These are phyloP conservation scores for Gossypium thurberi DNA, from an alignment of 345 rosid genomes.

Conservation along the genomic window DNA sequence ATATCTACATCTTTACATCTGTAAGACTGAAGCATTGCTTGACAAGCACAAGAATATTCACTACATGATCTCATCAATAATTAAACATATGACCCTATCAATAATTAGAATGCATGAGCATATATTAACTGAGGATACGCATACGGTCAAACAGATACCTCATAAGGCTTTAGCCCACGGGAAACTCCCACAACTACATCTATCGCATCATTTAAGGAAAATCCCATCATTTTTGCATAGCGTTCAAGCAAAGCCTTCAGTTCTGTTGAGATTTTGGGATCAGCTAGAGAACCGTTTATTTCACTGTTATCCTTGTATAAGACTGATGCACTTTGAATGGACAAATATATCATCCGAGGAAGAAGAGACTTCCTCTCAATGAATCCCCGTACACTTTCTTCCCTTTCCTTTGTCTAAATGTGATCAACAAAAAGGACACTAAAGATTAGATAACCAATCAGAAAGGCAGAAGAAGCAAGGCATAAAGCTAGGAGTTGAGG, in stretches of 20 bases:
- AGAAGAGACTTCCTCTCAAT: conserved; percentile 73
- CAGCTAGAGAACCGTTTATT: conserved; percentile 53
- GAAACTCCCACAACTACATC: conserved; percentile 49
- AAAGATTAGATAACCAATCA: conserved; percentile 8
- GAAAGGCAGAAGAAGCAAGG: conserved; percentile 1
- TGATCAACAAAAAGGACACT: conserved; percentile 8
- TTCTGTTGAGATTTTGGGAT: conserved; percentile 44
- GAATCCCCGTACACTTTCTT: conserved; percentile 39
- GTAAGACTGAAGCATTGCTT: neutral
- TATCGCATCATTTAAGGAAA: conserved; percentile 56
- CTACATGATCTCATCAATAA: neutral
- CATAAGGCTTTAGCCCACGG: conserved; percentile 43
- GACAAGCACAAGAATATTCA: conserved; percentile 5
- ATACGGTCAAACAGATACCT: conserved; percentile 36
- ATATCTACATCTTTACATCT: neutral
- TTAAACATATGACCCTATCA: neutral
- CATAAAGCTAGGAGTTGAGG: neutral
- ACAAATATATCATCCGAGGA: conserved; percentile 77
- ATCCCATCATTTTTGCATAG: conserved; percentile 68
- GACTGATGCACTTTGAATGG: conserved; percentile 63
- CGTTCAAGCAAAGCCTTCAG: conserved; percentile 64
- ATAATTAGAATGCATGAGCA: neutral
- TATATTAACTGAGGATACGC: neutral
- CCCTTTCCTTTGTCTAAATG: conserved; percentile 58
- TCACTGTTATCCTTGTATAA: conserved; percentile 51